Evolutionary conservation across 2,329 filamentous ascomycete genomes (phyloP).

Genomic region (Claviceps digitariae): DNA sequence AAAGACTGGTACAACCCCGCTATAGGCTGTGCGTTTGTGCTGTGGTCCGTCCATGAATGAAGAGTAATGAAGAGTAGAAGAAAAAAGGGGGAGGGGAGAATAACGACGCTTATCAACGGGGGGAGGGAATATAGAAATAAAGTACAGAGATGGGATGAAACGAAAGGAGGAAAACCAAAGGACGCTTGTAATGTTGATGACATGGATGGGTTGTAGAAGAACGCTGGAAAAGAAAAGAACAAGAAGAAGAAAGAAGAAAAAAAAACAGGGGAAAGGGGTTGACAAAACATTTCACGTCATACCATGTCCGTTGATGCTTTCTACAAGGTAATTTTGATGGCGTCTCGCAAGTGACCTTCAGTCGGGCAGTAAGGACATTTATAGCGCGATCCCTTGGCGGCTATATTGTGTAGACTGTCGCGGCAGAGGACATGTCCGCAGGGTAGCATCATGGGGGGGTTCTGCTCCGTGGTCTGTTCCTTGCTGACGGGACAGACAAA

Average conservation of each 20-base stretch:
- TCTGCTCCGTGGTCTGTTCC: slow-evolving; percentile 83
- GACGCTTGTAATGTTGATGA: background rate
- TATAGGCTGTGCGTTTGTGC: too few species aligned
- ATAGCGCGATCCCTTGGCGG: slow-evolving; percentile 65
- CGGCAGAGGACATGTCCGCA: slow-evolving; percentile 89
- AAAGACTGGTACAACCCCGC: too few species aligned
- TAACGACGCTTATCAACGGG: too few species aligned
- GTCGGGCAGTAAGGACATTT: slow-evolving; percentile 95
- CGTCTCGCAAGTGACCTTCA: slow-evolving; percentile 67
- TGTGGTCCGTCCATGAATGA: too few species aligned
- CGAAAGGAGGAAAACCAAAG: background rate
- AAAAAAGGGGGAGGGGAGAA: too few species aligned
- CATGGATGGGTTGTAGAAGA: background rate
- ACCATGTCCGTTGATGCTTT: too few species aligned
- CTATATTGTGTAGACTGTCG: slow-evolving; percentile 67
- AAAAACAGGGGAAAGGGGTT: background rate
- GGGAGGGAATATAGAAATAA: too few species aligned
- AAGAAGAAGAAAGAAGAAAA: background rate
- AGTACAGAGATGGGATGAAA: background rate
- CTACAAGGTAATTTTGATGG: slow-evolving; percentile 55
- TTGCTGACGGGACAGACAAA: slow-evolving; percentile 97
- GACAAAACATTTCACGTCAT: background rate
- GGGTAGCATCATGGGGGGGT: slow-evolving; percentile 93
- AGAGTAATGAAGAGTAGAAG: too few species aligned
- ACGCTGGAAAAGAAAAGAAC: background rate